Evolutionary conservation across 2,329 filamentous ascomycete genomes (phyloP).

Genomic region (Trichoderma arundinaceum): DNA sequence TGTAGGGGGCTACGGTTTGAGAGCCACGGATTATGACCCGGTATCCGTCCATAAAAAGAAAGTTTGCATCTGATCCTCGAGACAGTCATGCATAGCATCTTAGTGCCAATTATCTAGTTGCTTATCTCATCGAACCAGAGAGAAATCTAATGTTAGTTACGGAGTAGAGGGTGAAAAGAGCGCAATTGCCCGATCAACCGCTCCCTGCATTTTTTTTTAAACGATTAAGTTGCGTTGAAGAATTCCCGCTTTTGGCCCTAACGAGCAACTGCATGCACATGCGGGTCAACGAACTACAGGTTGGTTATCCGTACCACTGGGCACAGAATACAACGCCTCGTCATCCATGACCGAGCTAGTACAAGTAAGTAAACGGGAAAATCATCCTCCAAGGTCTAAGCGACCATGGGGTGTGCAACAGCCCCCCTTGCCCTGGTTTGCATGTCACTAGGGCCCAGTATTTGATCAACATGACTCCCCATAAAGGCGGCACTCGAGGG

Average conservation of each 20-base stretch:
- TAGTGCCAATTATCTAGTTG: background rate
- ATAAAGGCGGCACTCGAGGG: background rate
- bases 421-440: constrained; percentile 1
- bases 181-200: background rate
- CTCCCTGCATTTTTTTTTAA: background rate
- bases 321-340: background rate
- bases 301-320: constrained; percentile 4
- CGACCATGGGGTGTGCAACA: background rate
- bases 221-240: background rate
- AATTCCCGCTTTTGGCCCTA: constrained; percentile 13
- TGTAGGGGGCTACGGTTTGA: background rate
- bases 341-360: background rate
- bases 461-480: constrained; percentile 25
- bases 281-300: constrained; percentile 22
- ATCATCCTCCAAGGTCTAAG: background rate
- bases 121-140: background rate
- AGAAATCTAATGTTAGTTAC: background rate
- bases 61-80: background rate
- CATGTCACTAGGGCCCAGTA: constrained; percentile 7
- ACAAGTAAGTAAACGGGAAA: background rate
- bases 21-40: background rate
- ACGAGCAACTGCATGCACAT: background rate
- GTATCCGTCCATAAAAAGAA: constrained; percentile 10
- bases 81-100: background rate
- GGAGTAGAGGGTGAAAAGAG: background rate